Percentiles rank a stretch among this genome's conserved stretches.
phyloP scores from a whole-genome alignment of 1,284 basidiomycete genomes.

The Papiliotrema flavescens region DNA sequence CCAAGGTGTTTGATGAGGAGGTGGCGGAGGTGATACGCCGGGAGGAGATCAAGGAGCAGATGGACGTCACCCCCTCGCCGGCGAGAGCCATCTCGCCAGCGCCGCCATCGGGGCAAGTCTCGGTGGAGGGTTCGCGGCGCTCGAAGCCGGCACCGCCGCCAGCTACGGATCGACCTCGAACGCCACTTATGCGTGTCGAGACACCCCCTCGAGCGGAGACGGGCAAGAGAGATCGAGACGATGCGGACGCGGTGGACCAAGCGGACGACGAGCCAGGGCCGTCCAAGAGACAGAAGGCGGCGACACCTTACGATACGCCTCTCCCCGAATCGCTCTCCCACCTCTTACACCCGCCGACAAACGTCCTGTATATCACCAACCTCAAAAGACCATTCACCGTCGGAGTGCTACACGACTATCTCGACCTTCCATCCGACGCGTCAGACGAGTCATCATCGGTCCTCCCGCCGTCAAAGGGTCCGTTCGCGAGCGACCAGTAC shows the following conservation, averaged over 20 bases:
- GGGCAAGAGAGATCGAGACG: conserved; percentile 2
- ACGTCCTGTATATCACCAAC: conserved; percentile 44
- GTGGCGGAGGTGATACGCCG: conserved; percentile 7
- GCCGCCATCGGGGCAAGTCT: background rate
- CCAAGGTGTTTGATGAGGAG: conserved; percentile 4
- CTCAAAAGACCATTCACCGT: conserved; percentile 43
- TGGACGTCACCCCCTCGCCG: background rate
- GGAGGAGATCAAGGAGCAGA: conserved; percentile 8
- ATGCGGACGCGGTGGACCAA: too few species aligned
- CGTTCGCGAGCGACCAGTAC: conserved; percentile 25
- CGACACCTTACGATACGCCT: conserved; percentile 3
- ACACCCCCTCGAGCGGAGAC: conserved; percentile 2
- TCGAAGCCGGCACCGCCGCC: too few species aligned
- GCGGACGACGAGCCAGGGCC: background rate
- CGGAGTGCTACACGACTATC: conserved; percentile 28
- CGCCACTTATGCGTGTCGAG: too few species aligned
- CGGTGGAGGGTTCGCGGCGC: background rate
- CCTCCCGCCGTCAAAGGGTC: conserved; percentile 19
- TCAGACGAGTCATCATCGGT: background rate
- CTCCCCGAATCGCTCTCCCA: conserved; percentile 35
- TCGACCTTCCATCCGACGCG: conserved; percentile 17
- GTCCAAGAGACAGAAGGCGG: background rate
- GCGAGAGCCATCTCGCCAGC: conserved; percentile 5
- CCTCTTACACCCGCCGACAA: conserved; percentile 38
- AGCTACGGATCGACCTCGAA: background rate